phyloP scores from a whole-genome alignment of 305 asterid species.

The Fraxinus albicans region DNA sequence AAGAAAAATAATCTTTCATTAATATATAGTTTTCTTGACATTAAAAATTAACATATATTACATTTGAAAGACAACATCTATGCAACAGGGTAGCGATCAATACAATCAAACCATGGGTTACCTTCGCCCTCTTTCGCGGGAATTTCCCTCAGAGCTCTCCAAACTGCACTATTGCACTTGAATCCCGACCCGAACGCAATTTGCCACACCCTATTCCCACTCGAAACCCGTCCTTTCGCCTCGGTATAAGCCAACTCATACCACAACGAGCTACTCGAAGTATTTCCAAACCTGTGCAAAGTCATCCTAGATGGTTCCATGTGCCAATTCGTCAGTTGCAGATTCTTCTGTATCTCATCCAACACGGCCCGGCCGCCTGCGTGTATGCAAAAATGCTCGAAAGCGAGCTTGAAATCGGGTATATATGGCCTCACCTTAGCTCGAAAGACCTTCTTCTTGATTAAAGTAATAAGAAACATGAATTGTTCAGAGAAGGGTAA shows the following conservation, averaged over 20 bases:
- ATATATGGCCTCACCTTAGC: slow-evolving; percentile 64
- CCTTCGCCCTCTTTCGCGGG: slow-evolving; percentile 28
- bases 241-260: slow-evolving; percentile 66
- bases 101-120: slow-evolving; percentile 61
- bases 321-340: slow-evolving; percentile 58
- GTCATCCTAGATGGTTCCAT: slow-evolving; percentile 89
- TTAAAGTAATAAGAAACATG: slow-evolving; percentile 43
- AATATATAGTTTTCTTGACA: neutral
- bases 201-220: slow-evolving; percentile 67
- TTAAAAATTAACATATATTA: neutral
- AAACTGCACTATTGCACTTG: slow-evolving; percentile 75
- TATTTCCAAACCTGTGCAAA: slow-evolving; percentile 69
- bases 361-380: slow-evolving; percentile 76
- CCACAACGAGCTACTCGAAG: slow-evolving; percentile 77
- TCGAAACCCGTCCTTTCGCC: slow-evolving; percentile 52
- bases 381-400: slow-evolving; percentile 77
- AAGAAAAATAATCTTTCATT: neutral
- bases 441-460: slow-evolving; percentile 42
- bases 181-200: slow-evolving; percentile 82
- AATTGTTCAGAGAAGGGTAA: slow-evolving; percentile 62
- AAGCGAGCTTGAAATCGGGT: slow-evolving; percentile 67
- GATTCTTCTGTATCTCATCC: slow-evolving; percentile 65
- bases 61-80: neutral
- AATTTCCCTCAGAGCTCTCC: slow-evolving; percentile 53
- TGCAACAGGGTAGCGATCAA: slow-evolving; percentile 50